These are phyloP conservation scores for Aspergillus sp. DNA, from an alignment of 2,329 filamentous ascomycete genomes.

Conservation along the genomic window DNA sequence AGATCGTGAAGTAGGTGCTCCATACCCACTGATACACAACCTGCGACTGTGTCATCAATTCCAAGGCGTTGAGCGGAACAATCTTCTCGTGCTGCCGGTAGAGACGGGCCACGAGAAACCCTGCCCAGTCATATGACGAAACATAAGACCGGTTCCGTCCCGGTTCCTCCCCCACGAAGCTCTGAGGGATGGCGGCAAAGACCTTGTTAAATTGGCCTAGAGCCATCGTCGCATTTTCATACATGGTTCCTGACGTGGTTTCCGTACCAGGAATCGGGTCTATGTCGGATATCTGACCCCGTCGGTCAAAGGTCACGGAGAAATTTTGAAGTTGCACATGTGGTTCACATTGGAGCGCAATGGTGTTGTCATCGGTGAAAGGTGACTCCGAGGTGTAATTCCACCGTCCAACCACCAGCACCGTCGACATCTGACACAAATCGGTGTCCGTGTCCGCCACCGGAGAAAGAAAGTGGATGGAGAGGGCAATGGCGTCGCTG, in stretches of 20 bases:
- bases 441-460: constrained; percentile 23
- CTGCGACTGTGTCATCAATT: constrained; percentile 29
- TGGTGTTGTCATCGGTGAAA: constrained; percentile 30
- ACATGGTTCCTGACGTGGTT: constrained; percentile 31
- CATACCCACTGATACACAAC: constrained; percentile 40
- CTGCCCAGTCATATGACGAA: constrained; percentile 39
- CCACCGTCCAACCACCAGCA: constrained; percentile 37
- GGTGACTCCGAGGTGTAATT: constrained; percentile 30
- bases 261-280: constrained; percentile 20
- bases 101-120: constrained; percentile 36
- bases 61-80: constrained; percentile 24
- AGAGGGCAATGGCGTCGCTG: constrained; percentile 30
- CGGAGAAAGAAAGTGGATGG: constrained; percentile 38
- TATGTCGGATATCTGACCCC: constrained; percentile 30
- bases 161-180: constrained; percentile 31
- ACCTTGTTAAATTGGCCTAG: constrained; percentile 40
- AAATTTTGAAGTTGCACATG: constrained; percentile 26
- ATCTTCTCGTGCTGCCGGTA: constrained; percentile 32
- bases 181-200: constrained; percentile 38
- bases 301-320: constrained; percentile 31
- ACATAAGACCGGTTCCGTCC: constrained; percentile 28
- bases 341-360: constrained; percentile 38
- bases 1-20: constrained; percentile 39
- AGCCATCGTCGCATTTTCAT: constrained; percentile 36
- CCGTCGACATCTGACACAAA: constrained; percentile 35